Base-by-base conservation (phyloP, 331 rosid species). In the Spiraea crenata region DNA sequence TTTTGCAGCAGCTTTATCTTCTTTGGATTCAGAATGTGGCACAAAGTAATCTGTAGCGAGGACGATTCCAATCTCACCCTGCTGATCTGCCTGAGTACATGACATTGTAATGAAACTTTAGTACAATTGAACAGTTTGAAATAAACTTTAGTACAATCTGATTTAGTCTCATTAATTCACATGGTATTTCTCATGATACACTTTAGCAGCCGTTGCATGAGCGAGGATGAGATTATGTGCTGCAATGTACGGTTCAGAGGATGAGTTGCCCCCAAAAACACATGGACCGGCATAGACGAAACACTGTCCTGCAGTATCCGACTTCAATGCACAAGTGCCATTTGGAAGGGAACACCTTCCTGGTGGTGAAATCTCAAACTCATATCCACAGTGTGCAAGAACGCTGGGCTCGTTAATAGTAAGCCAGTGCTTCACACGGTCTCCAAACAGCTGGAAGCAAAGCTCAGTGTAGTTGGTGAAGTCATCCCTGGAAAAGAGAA, bases 371-470 rank as follows among this genome's bases (percentile, higher is more conserved):
- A 65, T 46, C 70, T 68, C 82, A 20, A 60, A 6, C 48, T 57
- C 70, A 52, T 65, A 51, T 40, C 70, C 71, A 1, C 4, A 56
- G 1, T 7, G 3, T 5, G 78, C 65, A 34, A 34, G 12, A 15
- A 48, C 6, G 7, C 13, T 67, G 3, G 84, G 81, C 50, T 81
- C 81, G 56, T 81, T 81, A 15, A 76, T 34, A 15, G 84, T 81
- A 19, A 55, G 8, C 84, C 84, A 81, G 37, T 72, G 38, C 57
- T 76, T 76, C 10, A 81, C 81, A 31, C 80, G 72, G 39, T 80
- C 80, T 70, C 80, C 84, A 60, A 58, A 80, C 49, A 31, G 16
- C 66, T 75, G 65, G 77, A 72, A 81, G 14, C 84, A 76, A 49
- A 81, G 20, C 6, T 81, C 78, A 49, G 54, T 65, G 8, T 67